phyloP scores from a whole-genome alignment of 257 asterid genomes.

The Solanum pimpinellifolium region DNA sequence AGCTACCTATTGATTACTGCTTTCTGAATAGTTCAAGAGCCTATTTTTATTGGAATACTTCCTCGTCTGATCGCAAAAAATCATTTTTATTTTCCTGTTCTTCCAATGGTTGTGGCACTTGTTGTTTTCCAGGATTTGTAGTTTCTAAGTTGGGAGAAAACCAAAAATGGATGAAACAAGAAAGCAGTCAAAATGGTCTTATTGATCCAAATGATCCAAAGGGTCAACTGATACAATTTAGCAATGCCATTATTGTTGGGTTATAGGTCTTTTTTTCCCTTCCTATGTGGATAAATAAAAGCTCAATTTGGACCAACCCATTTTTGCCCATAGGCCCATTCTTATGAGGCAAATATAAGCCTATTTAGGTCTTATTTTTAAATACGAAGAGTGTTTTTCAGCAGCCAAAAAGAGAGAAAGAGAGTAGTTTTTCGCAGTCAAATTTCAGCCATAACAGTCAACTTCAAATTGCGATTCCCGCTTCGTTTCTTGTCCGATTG shows the following conservation, averaged over 20 bases:
- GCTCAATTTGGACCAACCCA: too few species aligned
- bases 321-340: too few species aligned
- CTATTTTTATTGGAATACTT: neutral
- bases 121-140: slow-evolving; percentile 6
- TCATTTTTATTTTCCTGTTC: neutral
- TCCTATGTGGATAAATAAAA: too few species aligned
- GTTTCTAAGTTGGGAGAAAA: neutral
- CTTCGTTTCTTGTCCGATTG: too few species aligned
- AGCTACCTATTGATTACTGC: neutral
- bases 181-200: slow-evolving; percentile 1
- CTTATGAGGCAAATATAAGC: too few species aligned
- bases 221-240: slow-evolving; percentile 8
- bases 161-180: slow-evolving; percentile 2
- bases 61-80: neutral
- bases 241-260: slow-evolving; percentile 14
- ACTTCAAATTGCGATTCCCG: too few species aligned
- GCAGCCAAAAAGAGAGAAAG: too few species aligned
- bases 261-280: too few species aligned
- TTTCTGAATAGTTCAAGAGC: neutral
- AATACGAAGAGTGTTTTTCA: too few species aligned
- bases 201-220: slow-evolving; percentile 15
- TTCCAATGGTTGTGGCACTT: neutral
- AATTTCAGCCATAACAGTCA: too few species aligned
- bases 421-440: too few species aligned
- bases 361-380: too few species aligned